A percentile compares a stretch with the other conserved stretches of the same genome.
Conservation (phyloP, 441 rosid species). For the Croton laevigatus region DNA sequence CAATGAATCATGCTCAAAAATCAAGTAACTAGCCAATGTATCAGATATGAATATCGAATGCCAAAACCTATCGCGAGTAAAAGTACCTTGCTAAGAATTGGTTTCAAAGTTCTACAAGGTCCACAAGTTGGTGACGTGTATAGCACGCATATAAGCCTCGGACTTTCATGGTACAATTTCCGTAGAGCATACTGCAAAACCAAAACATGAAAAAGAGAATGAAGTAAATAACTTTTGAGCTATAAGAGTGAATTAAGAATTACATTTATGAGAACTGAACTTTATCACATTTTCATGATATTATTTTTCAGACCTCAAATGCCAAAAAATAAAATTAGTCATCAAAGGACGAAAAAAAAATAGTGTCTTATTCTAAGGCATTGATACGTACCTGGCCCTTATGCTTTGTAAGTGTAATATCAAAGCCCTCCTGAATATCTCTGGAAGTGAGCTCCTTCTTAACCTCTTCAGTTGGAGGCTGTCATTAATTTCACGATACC, state of each 20-base stretch:
- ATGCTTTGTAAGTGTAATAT: constrained; percentile 71
- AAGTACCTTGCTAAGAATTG: constrained; percentile 86
- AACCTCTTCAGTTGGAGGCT: constrained; percentile 86
- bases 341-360: not conserved
- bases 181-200: constrained; percentile 77
- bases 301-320: not conserved
- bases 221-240: constrained; percentile 10
- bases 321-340: not conserved
- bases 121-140: constrained; percentile 96
- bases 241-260: not conserved
- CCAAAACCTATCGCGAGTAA: not conserved
- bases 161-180: constrained; percentile 93
- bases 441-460: constrained; percentile 81
- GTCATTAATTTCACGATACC: constrained; percentile 21
- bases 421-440: constrained; percentile 87
- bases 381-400: constrained; percentile 69
- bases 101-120: constrained; percentile 96
- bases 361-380: constrained; percentile 5
- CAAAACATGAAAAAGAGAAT: constrained; percentile 15
- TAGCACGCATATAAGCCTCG: constrained; percentile 79
- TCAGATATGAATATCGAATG: not conserved
- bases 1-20: not conserved
- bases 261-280: constrained; percentile 1
- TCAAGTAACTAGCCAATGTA: not conserved
- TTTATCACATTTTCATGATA: constrained; percentile 5